Conservation (phyloP, 129 eudicot species). For the Dittrichia graveolens region DNA sequence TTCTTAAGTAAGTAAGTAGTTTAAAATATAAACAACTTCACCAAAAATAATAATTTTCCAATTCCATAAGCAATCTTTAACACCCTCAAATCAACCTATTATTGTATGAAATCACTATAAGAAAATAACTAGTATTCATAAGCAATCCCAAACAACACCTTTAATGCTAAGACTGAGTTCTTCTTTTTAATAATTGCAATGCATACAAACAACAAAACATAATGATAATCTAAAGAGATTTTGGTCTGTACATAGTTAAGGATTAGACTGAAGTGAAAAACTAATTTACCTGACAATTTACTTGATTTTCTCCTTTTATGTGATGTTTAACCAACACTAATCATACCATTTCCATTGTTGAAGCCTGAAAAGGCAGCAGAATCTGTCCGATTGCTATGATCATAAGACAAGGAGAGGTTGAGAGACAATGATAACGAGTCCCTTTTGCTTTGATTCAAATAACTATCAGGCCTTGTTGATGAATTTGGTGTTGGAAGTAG, state of each 20-base stretch:
- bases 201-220: slow-evolving; percentile 30
- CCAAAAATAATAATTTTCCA: background rate
- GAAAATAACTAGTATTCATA: too few relatives aligned
- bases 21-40: background rate
- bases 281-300: slow-evolving; percentile 30
- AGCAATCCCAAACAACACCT: too few relatives aligned
- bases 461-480: slow-evolving; percentile 37
- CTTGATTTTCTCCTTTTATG: slow-evolving; percentile 10
- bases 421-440: slow-evolving; percentile 51
- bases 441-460: slow-evolving; percentile 26
- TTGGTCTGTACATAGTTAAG: slow-evolving; percentile 59
- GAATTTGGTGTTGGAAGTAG: slow-evolving; percentile 30
- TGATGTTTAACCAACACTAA: slow-evolving; percentile 57
- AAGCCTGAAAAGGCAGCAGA: slow-evolving; percentile 28
- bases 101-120: background rate
- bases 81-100: slow-evolving; percentile 12
- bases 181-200: background rate
- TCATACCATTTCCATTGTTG: slow-evolving; percentile 55
- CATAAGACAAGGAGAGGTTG: slow-evolving; percentile 52
- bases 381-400: slow-evolving; percentile 27
- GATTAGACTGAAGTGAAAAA: slow-evolving; percentile 20
- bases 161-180: background rate
- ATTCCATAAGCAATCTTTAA: background rate
- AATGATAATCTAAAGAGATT: slow-evolving; percentile 29
- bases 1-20: too few relatives aligned